phyloP scores from a whole-genome alignment of 139 green algal genomes.

The Chlorella sp. region DNA sequence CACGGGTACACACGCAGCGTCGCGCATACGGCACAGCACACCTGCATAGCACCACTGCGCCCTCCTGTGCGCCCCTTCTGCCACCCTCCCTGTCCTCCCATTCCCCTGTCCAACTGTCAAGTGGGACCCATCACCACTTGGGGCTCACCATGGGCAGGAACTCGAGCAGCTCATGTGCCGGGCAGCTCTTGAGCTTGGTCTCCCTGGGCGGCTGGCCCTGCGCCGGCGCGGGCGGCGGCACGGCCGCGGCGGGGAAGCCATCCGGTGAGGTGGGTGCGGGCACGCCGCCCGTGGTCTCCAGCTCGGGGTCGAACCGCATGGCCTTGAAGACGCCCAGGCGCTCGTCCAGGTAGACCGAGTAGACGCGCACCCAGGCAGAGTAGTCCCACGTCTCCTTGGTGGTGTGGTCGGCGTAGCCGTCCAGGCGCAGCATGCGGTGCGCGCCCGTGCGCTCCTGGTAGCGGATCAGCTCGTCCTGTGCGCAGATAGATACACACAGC shows the following conservation, averaged over 20 bases:
- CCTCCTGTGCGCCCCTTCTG: no score
- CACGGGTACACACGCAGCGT: no score
- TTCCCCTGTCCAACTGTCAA: no score
- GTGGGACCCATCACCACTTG: no score
- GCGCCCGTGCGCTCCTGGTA: constrained; percentile 40
- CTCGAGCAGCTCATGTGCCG: constrained; percentile 59
- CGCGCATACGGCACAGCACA: no score
- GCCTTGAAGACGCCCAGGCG: constrained; percentile 57
- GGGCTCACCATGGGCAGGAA: constrained; percentile 52
- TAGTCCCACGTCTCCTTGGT: constrained; percentile 74
- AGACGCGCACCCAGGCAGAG: constrained; percentile 82
- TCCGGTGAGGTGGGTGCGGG: not conserved
- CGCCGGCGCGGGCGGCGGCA: no score
- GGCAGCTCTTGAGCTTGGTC: constrained; percentile 40
- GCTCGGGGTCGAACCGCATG: constrained; percentile 47
- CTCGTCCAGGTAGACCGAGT: constrained; percentile 89
- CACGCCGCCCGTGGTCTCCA: constrained; percentile 6
- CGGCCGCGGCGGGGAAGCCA: not conserved
- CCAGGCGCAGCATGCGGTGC: constrained; percentile 55
- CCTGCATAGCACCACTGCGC: no score
- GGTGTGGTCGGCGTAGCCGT: constrained; percentile 58
- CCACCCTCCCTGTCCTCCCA: no score
- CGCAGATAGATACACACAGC: no score
- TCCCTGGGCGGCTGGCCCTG: constrained; percentile 14
- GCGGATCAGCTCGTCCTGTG: constrained; percentile 39